A percentile compares a stretch with the other conserved stretches of the same genome.
These are phyloP conservation scores for Ambrosia trifida DNA, from an alignment of 129 eudicot genomes.

Conservation along the genomic window DNA sequence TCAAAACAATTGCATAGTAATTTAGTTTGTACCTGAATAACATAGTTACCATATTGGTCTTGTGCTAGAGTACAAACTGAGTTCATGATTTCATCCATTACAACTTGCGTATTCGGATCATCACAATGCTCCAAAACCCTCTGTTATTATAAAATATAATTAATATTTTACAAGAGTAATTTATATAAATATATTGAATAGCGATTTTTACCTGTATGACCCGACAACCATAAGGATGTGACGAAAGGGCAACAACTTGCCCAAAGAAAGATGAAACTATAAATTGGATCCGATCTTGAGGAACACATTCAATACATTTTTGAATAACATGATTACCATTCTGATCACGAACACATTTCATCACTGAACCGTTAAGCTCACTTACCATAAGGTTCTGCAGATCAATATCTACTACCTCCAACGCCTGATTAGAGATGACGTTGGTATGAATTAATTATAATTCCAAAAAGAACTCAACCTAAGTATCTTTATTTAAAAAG, in stretches of 20 bases:
- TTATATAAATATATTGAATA: constrained; percentile 15
- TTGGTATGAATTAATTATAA: neutral
- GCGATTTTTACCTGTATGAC: constrained; percentile 59
- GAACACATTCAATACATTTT: constrained; percentile 74
- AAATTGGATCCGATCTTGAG: constrained; percentile 62
- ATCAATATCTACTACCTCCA: constrained; percentile 67
- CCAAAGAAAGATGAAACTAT: constrained; percentile 70
- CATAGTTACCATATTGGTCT: constrained; percentile 97
- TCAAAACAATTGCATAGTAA: neutral
- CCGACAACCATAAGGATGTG: constrained; percentile 85
- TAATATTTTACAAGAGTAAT: neutral
- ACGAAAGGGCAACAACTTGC: constrained; percentile 70
- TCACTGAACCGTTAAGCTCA: constrained; percentile 82
- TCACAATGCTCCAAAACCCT: constrained; percentile 89
- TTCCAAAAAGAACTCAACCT: neutral
- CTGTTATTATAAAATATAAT: constrained; percentile 36
- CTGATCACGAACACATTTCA: constrained; percentile 91
- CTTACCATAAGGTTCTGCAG: constrained; percentile 42
- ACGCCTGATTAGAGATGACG: constrained; percentile 43
- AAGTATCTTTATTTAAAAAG: neutral
- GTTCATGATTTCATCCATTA: constrained; percentile 88
- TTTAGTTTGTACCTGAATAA: constrained; percentile 69
- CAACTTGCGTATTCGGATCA: constrained; percentile 68
- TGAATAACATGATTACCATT: constrained; percentile 94
- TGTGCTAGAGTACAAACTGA: constrained; percentile 78